Base-by-base conservation (phyloP, 2,329 filamentous ascomycete genomes). In the Colletotrichum brevisporum region DNA sequence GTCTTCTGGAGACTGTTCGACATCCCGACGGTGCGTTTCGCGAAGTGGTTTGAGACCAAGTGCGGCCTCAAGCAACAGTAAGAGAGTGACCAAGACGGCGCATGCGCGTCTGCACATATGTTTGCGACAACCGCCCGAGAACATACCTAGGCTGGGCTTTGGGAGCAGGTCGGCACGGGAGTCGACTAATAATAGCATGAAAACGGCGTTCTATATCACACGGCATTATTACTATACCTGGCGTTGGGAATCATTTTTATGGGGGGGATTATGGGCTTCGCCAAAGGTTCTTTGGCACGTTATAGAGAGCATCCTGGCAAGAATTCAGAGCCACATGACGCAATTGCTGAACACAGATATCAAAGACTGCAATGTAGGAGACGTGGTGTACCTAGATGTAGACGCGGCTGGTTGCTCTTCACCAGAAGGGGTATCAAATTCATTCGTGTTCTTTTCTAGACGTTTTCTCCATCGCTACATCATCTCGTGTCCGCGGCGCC, bases 1-100 rank as follows among this genome's bases (percentile, higher is more conserved):
- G 72, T 90, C 4, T 89, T 88, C 69, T 88, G 86, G 83, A 81
- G 87, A 26, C 79, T 81, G 2, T 83, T 90, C 16, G 88, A 90
- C 71, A 83, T 83, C 58, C 87, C 87, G 1, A 84, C 84, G 6
- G 88, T 90, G 60, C 82, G 81, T 73, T 85, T 90, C 71, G 84
- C 86, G 21, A 88, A 84, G 74, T 88, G 86, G 86, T 72, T 88
- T 2, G 87, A 89, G 76, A 77, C 71, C 54, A 82, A 80, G 70
- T 82, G 82, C 69, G 74, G 79, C 31, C 73, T 76, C 56, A 80
- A 79, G 69, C 60, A 72, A 48, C 45, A 61, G 31, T 70, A 59
- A 67, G 54, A 45, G 26, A 5, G 24, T 8, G n/a, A 43, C 8
- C 8, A 13, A 45, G 21, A 31, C 13, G 51, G 39, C 55, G 60